Evolutionary conservation across 2,329 filamentous ascomycete species (phyloP).

Genomic region (Talaromyces sp.): DNA sequence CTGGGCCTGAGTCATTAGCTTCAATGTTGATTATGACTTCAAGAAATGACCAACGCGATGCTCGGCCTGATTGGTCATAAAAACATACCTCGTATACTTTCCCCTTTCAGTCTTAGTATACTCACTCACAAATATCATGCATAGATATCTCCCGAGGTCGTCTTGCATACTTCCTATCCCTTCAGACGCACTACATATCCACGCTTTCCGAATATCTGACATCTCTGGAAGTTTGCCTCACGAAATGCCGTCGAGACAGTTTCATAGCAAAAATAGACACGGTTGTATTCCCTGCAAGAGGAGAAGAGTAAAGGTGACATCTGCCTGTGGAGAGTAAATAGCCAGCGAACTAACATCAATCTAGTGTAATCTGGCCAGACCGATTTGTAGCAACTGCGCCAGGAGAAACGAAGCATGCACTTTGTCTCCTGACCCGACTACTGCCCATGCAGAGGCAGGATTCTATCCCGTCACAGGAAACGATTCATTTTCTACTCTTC

Average conservation of each 20-base stretch:
- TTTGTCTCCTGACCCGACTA: not conserved
- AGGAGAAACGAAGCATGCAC: conserved; percentile 4
- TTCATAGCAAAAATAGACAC: conserved; percentile 10
- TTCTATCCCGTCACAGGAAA: not conserved
- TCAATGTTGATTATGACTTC: not conserved
- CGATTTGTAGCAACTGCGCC: conserved; percentile 8
- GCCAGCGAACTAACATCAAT: no score
- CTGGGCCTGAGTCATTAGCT: no score
- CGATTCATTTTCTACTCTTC: not conserved
- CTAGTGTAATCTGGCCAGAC: conserved; percentile 5
- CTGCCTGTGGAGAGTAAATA: no score
- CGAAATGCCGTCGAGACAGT: conserved; percentile 7
- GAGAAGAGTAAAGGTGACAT: conserved; percentile 8
- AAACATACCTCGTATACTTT: not conserved
- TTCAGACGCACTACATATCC: not conserved
- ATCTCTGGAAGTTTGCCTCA: not conserved
- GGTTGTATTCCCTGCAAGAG: conserved; percentile 9
- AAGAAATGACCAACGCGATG: no score
- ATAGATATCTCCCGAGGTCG: not conserved
- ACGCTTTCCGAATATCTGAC: not conserved
- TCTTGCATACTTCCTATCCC: not conserved
- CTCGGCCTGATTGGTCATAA: not conserved
- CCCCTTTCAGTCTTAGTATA: not conserved
- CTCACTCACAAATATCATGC: no score
- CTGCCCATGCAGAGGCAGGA: no score